Evolutionary conservation across 805 yeast species (phyloP), one percentile per base, ranked within the genome.

Genomic region (Candida nemodendra): DNA sequence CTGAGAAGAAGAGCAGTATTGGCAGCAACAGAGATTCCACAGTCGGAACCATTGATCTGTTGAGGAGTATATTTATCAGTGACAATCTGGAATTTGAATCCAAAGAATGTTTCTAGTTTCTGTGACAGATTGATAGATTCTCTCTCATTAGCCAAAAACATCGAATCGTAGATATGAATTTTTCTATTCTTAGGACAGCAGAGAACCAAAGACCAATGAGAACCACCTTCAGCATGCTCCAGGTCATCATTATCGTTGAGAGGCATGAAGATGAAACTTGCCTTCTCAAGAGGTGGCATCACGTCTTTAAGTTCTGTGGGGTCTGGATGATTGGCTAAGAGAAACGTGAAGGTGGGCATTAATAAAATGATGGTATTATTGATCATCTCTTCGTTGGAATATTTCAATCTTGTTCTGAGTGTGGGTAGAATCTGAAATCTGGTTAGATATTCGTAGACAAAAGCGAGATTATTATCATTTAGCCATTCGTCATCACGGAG

Each of bases 171-270:
- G 9, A 81, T 63, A 16, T 65, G 67, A 2, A 80, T 72, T 22
- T 61, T 65, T 13, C 64, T 60, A 27, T 76, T 81, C 11, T 70
- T 57, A 7, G 72, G 44, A 23, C 72, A 69, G 5, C 79, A 64
- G 12, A 84, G 69, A 11, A 80, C 68, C 12, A 85, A 59, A 1
- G 85, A 78, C 93, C 95, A 84, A 59, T 85, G 93, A 31, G 78
- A 79, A 1, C 91, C 93, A 13, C 81, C 79, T 43, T 77, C 84
- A 2, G 72, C 76, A 0, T 63, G 62, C 32, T 72, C 81, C 28
- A 78, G 64, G 38, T 79, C 82, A 31, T 72, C 81, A 42, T 76
- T 78, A 53, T 77, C 83, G 55, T 82, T 84, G 19, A 83, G 65
- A 0, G 91, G 93, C 27, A 83, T 55, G 45, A 85, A 83, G 1